Base-by-base conservation (phyloP, 108 stramenopile genomes). In the Skeletonema costatum region DNA sequence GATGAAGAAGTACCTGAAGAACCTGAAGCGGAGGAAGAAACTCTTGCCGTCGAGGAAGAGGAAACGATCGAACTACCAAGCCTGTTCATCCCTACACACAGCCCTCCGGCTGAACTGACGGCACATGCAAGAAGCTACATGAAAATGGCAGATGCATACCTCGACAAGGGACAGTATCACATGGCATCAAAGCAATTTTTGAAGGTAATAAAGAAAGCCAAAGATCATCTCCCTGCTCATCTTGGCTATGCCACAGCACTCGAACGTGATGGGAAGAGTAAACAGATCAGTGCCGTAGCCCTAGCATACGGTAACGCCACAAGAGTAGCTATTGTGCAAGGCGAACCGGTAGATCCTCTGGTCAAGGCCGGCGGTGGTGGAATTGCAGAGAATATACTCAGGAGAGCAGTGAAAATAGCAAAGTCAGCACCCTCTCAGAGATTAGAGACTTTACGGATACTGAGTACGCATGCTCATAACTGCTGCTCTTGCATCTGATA, bases 81-180 rank as follows among this genome's bases (percentile, higher is more conserved):
- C 33, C 67, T 83, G 0, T 83, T 68, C 61, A 25, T 33, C 9
- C 82, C 82, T 38, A 46, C 33, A 14, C 60, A 68, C 4, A 68
- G 68, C 14, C 36, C 82, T 44, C 82, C 82, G 2, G 13, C 77
- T 71, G 12, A 32, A 30, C 17, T 67, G 36, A 83, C 71, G 38
- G 66, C 82, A 42, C 68, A 75, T 32, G 82, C 82, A 35, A 83
- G 69, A 51, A 76, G 75, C 50, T 86, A 86, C 25, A 86, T 86
- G 85, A 86, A 86, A 82, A 82, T 86, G 60, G 85, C 85, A 59
- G 85, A 86, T 64, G 85, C 85, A 12, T 86, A 86, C 32, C 39
- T 86, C 3, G 80, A 86, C 63, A 86, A 86, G 61, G 73, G 80
- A 29, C 74, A 86, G 17, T 82, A 67, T 59, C 13, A 63, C 32